phyloP scores from a whole-genome alignment of 306 rosid species.

The Fragaria iinumae region DNA sequence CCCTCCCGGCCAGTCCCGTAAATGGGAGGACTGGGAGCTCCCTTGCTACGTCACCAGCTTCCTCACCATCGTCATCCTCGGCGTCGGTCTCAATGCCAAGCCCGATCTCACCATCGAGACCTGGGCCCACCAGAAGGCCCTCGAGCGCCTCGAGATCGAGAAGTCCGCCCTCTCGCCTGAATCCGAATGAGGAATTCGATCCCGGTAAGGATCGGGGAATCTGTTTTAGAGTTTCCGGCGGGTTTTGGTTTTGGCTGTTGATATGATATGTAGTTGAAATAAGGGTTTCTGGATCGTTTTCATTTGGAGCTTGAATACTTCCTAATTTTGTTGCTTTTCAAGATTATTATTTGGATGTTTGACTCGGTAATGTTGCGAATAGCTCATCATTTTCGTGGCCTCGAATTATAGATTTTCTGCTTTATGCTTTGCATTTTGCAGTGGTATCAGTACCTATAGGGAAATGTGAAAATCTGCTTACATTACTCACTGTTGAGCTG shows the following conservation, averaged over 20 bases:
- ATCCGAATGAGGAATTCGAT: constrained; percentile 39
- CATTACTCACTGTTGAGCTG: not conserved
- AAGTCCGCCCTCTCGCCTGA: constrained; percentile 33
- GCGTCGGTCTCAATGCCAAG: constrained; percentile 98
- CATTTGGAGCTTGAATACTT: constrained; percentile 15
- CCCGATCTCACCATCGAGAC: constrained; percentile 97
- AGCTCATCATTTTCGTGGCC: constrained; percentile 6
- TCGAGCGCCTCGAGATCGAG: constrained; percentile 86
- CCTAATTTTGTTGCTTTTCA: constrained; percentile 1
- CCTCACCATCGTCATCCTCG: constrained; percentile 94
- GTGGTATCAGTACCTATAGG: not conserved
- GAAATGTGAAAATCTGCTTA: not conserved
- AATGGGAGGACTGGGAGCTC: constrained; percentile 99
- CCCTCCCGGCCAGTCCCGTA: constrained; percentile 75
- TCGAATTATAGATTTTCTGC: not conserved
- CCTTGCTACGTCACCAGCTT: constrained; percentile 98
- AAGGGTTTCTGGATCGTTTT: constrained; percentile 22
- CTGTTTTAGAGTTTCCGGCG: constrained; percentile 6
- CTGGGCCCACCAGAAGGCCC: constrained; percentile 98
- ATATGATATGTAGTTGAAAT: constrained; percentile 33
- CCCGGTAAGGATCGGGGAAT: constrained; percentile 27
- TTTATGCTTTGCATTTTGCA: not conserved
- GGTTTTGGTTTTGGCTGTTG: constrained; percentile 18
- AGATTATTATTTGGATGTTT: not conserved
- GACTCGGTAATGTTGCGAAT: constrained; percentile 2